These are phyloP conservation scores for Suhomyces terraborum DNA, from an alignment of 1,139 yeast genomes.

Conservation along the genomic window DNA sequence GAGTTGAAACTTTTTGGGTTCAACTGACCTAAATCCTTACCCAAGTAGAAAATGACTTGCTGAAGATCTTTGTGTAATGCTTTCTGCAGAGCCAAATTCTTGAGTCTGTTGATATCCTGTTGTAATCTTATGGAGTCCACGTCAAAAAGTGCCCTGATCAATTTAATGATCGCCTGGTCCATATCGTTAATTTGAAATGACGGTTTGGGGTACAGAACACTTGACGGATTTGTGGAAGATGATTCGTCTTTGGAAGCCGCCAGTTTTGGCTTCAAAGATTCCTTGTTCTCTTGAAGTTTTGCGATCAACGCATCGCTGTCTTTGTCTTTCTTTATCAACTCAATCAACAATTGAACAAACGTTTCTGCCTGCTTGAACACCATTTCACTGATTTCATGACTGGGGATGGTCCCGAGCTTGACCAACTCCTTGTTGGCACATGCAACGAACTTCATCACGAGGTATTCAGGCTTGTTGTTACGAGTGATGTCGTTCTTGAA, in stretches of 20 bases:
- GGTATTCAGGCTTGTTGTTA: slow-evolving; percentile 57
- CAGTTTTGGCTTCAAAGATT: slow-evolving; percentile 36
- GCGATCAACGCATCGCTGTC: slow-evolving; percentile 41
- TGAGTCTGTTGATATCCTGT: slow-evolving; percentile 47
- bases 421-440: slow-evolving; percentile 65
- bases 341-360: slow-evolving; percentile 58
- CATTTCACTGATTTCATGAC: slow-evolving; percentile 42
- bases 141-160: slow-evolving; percentile 44
- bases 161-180: slow-evolving; percentile 39
- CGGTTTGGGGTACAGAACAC: slow-evolving; percentile 40
- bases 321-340: slow-evolving; percentile 47
- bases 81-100: slow-evolving; percentile 46
- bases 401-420: slow-evolving; percentile 47
- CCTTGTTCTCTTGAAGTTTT: slow-evolving; percentile 47
- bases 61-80: slow-evolving; percentile 49
- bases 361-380: slow-evolving; percentile 58
- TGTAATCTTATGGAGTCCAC: slow-evolving; percentile 47
- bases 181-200: slow-evolving; percentile 53
- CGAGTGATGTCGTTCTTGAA: slow-evolving; percentile 41
- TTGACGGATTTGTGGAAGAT: neutral
- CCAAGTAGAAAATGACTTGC: slow-evolving; percentile 39
- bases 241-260: slow-evolving; percentile 10
- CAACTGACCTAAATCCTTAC: slow-evolving; percentile 44
- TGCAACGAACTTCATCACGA: slow-evolving; percentile 66
- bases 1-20: slow-evolving; percentile 45